Percentiles rank a stretch among this genome's conserved stretches.
Evolutionary conservation across 225 moss, liverwort and hornwort species (phyloP).

Genomic region (Straminergon stramineum): DNA sequence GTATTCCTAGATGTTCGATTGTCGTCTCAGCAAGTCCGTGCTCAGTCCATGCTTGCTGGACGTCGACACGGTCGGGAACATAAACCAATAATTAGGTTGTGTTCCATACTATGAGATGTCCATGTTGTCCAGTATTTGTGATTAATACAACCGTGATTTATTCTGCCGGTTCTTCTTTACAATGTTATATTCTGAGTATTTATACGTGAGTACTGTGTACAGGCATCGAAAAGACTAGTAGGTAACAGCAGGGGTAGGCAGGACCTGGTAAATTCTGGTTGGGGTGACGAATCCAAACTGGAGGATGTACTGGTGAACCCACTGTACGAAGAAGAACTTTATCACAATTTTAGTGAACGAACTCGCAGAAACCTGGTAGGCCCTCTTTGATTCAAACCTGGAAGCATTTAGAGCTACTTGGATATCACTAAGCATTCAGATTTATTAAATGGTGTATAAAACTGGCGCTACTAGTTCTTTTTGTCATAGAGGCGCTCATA

Average conservation of each 20-base stretch:
- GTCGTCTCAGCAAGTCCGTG: neutral
- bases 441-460: neutral
- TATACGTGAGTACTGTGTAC: neutral
- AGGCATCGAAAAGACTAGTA: constrained; percentile 67
- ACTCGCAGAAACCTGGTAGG: constrained; percentile 73
- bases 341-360: constrained; percentile 51
- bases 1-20: neutral
- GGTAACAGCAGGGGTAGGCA: constrained; percentile 94
- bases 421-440: neutral
- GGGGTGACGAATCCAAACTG: constrained; percentile 89
- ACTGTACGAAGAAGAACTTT: constrained; percentile 61
- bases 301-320: constrained; percentile 74
- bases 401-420: neutral
- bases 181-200: neutral
- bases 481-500: neutral
- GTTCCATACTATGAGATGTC: neutral
- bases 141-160: neutral
- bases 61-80: neutral
- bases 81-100: neutral
- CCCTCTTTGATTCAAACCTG: neutral
- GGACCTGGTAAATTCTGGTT: constrained; percentile 79
- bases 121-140: neutral
- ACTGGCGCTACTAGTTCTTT: neutral
- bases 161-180: neutral
- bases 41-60: neutral